Evolutionary conservation across 2,329 filamentous ascomycete genomes (phyloP).

Genomic region (Diplodia scrobiculata): DNA sequence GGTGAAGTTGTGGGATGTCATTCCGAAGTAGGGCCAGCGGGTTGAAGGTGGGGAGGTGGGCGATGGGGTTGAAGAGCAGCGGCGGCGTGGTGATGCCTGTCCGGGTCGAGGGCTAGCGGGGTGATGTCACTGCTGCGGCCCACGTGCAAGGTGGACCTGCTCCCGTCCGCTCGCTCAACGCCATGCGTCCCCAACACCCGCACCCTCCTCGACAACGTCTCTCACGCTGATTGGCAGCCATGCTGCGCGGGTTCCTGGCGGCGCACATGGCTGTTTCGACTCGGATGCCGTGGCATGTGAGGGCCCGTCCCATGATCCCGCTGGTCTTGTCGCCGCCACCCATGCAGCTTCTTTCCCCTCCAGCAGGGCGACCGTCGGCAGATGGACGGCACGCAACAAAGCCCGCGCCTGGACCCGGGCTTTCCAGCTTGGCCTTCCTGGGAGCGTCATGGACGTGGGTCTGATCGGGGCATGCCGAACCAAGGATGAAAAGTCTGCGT

Average conservation of each 20-base stretch:
- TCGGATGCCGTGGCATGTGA: constrained; percentile 15
- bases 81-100: neutral
- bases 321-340: neutral
- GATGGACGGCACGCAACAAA: constrained; percentile 1
- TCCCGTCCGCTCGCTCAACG: constrained; percentile 1
- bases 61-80: constrained; percentile 23
- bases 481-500: constrained; percentile 23
- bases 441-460: constrained; percentile 20
- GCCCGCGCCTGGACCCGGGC: constrained; percentile 3
- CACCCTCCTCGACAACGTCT: neutral
- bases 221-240: constrained; percentile 7
- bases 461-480: constrained; percentile 2
- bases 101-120: neutral
- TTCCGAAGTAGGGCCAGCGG: constrained; percentile 31
- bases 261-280: constrained; percentile 16
- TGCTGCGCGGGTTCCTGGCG: neutral
- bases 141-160: constrained; percentile 4
- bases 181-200: constrained; percentile 16
- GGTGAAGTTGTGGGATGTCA: constrained; percentile 38
- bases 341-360: neutral
- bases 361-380: constrained; percentile 7
- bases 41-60: constrained; percentile 24
- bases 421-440: neutral
- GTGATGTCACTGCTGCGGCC: constrained; percentile 10
- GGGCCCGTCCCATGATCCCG: constrained; percentile 10